Conservation (phyloP, 2,329 filamentous ascomycete species). For the Penicillium sp. region DNA sequence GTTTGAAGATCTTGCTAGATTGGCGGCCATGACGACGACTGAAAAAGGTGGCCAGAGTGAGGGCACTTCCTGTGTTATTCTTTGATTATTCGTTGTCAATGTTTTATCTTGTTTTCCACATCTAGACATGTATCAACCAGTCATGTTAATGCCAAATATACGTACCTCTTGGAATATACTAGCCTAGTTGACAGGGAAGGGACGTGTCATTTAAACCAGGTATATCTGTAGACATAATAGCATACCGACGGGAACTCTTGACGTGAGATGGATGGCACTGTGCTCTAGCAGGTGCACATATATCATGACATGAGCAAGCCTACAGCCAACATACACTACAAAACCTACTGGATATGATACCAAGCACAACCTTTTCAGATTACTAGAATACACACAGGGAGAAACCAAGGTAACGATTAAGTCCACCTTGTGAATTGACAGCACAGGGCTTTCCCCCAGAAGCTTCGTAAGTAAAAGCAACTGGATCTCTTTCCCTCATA, state of each 20-base stretch:
- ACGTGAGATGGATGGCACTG: background rate
- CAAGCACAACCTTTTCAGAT: conserved; percentile 37
- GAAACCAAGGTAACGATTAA: conserved; percentile 75
- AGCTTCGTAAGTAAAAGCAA: conserved; percentile 42
- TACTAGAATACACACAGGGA: conserved; percentile 40
- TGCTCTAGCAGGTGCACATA: background rate
- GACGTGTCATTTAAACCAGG: background rate
- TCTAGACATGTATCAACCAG: background rate
- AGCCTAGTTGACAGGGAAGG: background rate
- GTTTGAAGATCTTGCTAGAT: conserved; percentile 59
- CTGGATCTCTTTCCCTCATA: conserved; percentile 99
- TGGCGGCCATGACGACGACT: conserved; percentile 58
- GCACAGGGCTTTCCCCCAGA: conserved; percentile 98
- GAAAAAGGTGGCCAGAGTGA: conserved; percentile 50
- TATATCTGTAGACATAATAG: background rate
- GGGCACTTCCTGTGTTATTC: conserved; percentile 39
- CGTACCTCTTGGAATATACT: background rate
- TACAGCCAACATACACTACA: conserved; percentile 12
- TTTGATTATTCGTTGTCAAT: conserved; percentile 29
- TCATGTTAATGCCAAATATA: background rate
- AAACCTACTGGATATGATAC: conserved; percentile 23
- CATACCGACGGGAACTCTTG: no score
- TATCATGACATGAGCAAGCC: background rate
- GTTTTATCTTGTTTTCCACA: conserved; percentile 1
- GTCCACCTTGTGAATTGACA: conserved; percentile 73